Conservation (phyloP, 495 filamentous ascomycete species). For the Cenococcum geophilum region DNA sequence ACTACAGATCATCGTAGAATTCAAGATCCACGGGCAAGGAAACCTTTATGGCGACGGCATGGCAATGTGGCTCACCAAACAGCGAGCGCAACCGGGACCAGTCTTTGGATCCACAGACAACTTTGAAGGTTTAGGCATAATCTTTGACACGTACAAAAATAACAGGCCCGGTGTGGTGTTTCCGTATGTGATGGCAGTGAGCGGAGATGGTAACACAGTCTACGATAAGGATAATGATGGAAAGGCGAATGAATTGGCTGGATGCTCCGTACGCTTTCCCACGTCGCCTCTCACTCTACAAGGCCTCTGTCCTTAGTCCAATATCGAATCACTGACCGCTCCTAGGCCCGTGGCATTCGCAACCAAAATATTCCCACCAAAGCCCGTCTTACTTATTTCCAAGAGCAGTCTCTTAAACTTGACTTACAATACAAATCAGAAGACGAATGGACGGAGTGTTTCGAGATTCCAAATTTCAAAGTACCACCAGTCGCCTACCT, state of each 20-base stretch:
- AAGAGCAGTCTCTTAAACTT: slow-evolving; percentile 85
- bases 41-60: slow-evolving; percentile 96
- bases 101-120: slow-evolving; percentile 86
- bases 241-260: slow-evolving; percentile 85
- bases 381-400: slow-evolving; percentile 87
- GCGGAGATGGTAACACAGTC: slow-evolving; percentile 78
- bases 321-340: slow-evolving; percentile 2
- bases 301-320: no score
- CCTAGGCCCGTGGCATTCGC: slow-evolving; percentile 78
- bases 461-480: slow-evolving; percentile 60
- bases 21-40: slow-evolving; percentile 76
- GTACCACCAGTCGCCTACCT: slow-evolving; percentile 90
- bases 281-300: not conserved
- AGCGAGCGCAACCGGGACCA: slow-evolving; percentile 70
- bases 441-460: slow-evolving; percentile 84
- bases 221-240: slow-evolving; percentile 96
- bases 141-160: slow-evolving; percentile 99
- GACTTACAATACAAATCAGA: slow-evolving; percentile 91
- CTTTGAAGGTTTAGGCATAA: slow-evolving; percentile 93
- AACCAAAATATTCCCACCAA: slow-evolving; percentile 73
- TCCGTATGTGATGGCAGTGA: slow-evolving; percentile 98
- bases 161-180: slow-evolving; percentile 92
- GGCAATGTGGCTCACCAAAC: slow-evolving; percentile 96
- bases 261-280: slow-evolving; percentile 65
- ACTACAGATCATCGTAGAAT: slow-evolving; percentile 79